A percentile compares a stretch with the other conserved stretches of the same genome.
Evolutionary conservation across 2,329 filamentous ascomycete species (phyloP).

Genomic region (Botrytis fabae): DNA sequence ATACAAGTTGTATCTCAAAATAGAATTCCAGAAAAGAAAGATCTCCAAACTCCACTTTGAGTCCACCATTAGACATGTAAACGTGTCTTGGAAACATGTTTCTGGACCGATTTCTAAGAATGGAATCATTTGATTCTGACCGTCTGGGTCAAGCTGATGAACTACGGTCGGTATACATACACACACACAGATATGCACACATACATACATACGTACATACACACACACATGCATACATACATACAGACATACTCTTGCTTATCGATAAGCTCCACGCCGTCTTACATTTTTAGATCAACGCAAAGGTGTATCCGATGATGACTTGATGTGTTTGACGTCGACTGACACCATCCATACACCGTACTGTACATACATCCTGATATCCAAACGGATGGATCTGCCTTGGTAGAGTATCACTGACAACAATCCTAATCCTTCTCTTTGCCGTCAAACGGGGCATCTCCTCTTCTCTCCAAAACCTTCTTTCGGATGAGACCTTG

Average conservation of each 20-base stretch:
- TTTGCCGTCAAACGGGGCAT: not conserved
- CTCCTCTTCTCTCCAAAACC: not conserved
- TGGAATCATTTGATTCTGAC: not conserved
- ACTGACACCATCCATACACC: not conserved
- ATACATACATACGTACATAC: no score
- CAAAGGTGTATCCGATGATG: not conserved
- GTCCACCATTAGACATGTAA: not conserved
- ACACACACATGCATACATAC: no score
- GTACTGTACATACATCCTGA: not conserved
- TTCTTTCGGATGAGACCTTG: not conserved
- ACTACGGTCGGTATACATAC: not conserved
- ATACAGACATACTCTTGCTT: not conserved
- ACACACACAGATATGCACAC: no score
- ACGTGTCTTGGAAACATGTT: not conserved
- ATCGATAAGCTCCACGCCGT: constrained; percentile 4
- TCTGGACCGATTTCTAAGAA: not conserved
- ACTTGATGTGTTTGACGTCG: not conserved
- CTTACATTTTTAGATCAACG: not conserved
- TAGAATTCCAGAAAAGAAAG: not conserved
- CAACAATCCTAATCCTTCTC: constrained; percentile 8
- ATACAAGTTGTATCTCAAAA: not conserved
- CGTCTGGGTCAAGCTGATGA: not conserved
- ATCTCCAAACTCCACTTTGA: constrained; percentile 3
- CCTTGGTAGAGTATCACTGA: not conserved
- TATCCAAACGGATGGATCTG: not conserved